Base-by-base conservation (phyloP, 306 rosid genomes). In the Corylus americana region DNA sequence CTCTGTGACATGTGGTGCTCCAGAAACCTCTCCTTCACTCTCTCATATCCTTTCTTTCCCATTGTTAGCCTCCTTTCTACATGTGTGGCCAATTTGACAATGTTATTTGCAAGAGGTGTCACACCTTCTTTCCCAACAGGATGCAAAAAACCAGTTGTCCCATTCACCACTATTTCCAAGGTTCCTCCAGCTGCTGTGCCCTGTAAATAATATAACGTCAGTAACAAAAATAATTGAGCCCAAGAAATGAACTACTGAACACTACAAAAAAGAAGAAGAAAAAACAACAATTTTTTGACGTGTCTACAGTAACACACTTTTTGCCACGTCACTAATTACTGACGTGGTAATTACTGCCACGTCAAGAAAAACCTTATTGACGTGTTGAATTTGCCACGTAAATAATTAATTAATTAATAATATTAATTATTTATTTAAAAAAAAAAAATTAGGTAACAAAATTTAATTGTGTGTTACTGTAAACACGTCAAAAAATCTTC, bases 171-270 rank as follows among this genome's bases (percentile, higher is more conserved):
- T 51, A 95, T 95, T 88, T 92, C 98, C 92, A 86, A 90, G 13
- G 98, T 92, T 31, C 98, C 97, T 74, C 97, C 97, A 70, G 97
- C 98, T 4, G 95, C 97, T 18, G 96, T 92, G 67, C 98, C 98
- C 98, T 90, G 85, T 7, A 35, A 68, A 54, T 39, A 22, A 22
- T 22, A 22, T 22, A 57, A 55, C 72, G 53, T 31, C 53, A 31
- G 62, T 7, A 16, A 47, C 11, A 11, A 11, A 13, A 53, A 31
- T 1, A 2, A 31, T 1, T 31, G 35, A 31, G 35, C 44, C 29
- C 22, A 13, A 8, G 42, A 63, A 35, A 14, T 35, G 27, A 55
- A 55, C 9, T 16, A 55, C 63, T 2, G 10, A 14, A 55, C 8
- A 22, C 25, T 22, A 22, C 25, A 22, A 22, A 22, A 22, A 22